Evolutionary conservation across 805 yeast species (phyloP), one percentile per base, ranked within the genome.

Genomic region (Pichia manshurica): DNA sequence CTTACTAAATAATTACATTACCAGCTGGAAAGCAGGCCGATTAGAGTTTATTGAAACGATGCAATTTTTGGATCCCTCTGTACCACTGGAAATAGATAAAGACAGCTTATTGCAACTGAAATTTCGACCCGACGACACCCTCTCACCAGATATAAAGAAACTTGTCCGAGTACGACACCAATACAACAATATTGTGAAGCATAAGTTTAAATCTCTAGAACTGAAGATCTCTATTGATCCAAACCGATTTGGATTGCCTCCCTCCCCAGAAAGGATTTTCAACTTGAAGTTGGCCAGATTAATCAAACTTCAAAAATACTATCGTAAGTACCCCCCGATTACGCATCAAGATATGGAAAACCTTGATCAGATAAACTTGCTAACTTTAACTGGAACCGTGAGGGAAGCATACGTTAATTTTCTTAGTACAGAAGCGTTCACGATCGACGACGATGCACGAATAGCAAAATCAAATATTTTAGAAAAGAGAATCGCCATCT

Each of bases 231-330:
- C 31, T 6, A 4, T 60, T 3, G 42, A 42, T 19, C 62, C 61
- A 5, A 54, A 53, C 28, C 46, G 53, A 3, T 53, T 55, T 20
- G 66, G 66, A 2, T 38, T 40, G 16, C 65, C 65, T 3, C 39
- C 59, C 12, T 29, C 49, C 3, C 48, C 52, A 2, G 35, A 39
- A 12, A 46, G 61, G n/a, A 39, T 55, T 2, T 21, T 43, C 19
- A 62, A 62, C 35, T 16, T 47, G 31, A 47, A 52, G 3, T 36
- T 56, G 5, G 49, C 48, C 13, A 49, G 46, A 35, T 39, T 63
- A 3, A 16, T 19, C 3, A 47, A 51, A 16, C 21, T 61, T 15
- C 56, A 52, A 22, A n/a, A 33, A 1, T 53, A 42, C 32, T 45
- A 55, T 19, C 7, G 19, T 10, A 52, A 44, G 20, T 36, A 50